Evolutionary conservation across 768 basidiomycete species (phyloP).

Genomic region (Rhodotorula taiwanensis): DNA sequence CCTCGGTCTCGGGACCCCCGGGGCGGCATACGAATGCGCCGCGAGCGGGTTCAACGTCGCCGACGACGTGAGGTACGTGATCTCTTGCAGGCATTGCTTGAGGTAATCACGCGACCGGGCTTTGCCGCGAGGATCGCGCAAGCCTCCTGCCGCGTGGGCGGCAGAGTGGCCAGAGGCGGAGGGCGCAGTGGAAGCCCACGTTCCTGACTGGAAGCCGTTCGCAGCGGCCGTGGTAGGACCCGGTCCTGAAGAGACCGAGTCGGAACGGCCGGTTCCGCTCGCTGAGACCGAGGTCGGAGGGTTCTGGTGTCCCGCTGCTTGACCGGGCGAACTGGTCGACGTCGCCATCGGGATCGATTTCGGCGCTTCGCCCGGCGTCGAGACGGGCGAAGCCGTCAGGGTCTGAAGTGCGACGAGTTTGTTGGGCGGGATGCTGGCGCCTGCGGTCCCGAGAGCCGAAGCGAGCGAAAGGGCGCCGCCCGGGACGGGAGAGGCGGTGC

Average conservation of each 20-base stretch:
- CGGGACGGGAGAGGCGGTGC: slow-evolving; percentile 27
- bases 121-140: slow-evolving; percentile 86
- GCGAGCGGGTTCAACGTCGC: slow-evolving; percentile 84
- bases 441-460: background rate
- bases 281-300: no score
- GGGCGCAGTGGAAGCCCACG: background rate
- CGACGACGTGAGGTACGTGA: slow-evolving; percentile 91
- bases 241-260: background rate
- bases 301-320: no score
- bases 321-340: slow-evolving; percentile 49
- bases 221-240: background rate
- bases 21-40: slow-evolving; percentile 32
- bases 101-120: slow-evolving; percentile 92
- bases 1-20: slow-evolving; percentile 31
- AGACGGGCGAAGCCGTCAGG: slow-evolving; percentile 13
- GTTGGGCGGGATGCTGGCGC: slow-evolving; percentile 51
- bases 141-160: slow-evolving; percentile 55
- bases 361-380: slow-evolving; percentile 4
- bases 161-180: background rate
- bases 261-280: no score
- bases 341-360: slow-evolving; percentile 51
- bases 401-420: slow-evolving; percentile 61
- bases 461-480: background rate
- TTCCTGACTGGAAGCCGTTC: slow-evolving; percentile 11
- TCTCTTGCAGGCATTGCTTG: slow-evolving; percentile 98